These are phyloP conservation scores for Porcisia hertigi DNA, from an alignment of 208 protist genomes.

Conservation along the genomic window DNA sequence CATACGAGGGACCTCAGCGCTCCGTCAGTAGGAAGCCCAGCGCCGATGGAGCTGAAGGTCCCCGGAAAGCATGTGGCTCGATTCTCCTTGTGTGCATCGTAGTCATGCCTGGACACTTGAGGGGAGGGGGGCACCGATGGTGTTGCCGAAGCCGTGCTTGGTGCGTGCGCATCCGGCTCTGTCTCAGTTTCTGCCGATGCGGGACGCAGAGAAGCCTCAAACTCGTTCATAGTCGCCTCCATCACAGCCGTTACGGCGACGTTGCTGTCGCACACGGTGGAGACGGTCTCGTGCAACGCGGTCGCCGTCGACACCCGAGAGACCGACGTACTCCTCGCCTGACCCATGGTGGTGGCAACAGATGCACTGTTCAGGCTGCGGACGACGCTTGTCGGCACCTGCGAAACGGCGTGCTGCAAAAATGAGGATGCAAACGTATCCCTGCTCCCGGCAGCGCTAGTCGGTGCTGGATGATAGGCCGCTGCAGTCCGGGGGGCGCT, in stretches of 20 bases:
- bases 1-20: constrained; percentile 7
- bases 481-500: background rate
- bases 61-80: background rate
- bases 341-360: background rate
- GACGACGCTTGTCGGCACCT: constrained; percentile 17
- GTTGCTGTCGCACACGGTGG: background rate
- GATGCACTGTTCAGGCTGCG: constrained; percentile 19
- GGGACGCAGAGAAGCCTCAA: constrained; percentile 4
- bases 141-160: background rate
- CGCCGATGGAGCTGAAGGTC: background rate
- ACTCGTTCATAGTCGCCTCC: constrained; percentile 33
- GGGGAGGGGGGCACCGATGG: background rate
- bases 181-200: constrained; percentile 1
- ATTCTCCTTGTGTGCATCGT: constrained; percentile 21
- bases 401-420: constrained; percentile 23
- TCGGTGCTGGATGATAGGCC: background rate
- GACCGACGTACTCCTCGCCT: constrained; percentile 12
- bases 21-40: background rate
- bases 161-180: constrained; percentile 15
- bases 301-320: constrained; percentile 18
- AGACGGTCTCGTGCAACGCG: background rate
- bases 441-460: constrained; percentile 6
- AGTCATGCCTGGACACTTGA: background rate
- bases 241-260: constrained; percentile 8
- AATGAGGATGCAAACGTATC: constrained; percentile 16